Evolutionary conservation across 306 rosid species (phyloP).

Genomic region (Quercus wislizeni): DNA sequence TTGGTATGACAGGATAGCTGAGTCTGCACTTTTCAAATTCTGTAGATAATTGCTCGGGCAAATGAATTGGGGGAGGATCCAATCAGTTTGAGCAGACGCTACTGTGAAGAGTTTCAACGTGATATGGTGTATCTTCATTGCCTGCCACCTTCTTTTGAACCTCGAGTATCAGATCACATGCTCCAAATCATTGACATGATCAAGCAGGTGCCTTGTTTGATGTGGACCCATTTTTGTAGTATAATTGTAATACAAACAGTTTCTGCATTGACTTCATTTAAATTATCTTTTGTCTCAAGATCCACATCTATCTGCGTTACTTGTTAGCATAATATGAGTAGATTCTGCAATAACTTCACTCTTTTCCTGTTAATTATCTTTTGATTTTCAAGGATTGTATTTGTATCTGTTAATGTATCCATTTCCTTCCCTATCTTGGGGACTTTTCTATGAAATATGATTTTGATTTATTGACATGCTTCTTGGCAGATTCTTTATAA

Average conservation of each 20-base stretch:
- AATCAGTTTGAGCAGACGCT: slow-evolving; percentile 69
- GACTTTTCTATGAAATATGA: neutral
- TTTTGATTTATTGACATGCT: slow-evolving; percentile 31
- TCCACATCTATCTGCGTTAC: neutral
- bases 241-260: neutral
- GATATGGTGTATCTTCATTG: slow-evolving; percentile 81
- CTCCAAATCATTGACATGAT: slow-evolving; percentile 85
- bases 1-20: slow-evolving; percentile 91
- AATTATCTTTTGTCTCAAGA: neutral
- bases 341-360: neutral
- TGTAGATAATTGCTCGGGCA: slow-evolving; percentile 94
- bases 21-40: slow-evolving; percentile 90
- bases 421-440: neutral
- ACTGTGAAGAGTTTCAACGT: slow-evolving; percentile 68
- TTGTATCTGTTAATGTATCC: neutral
- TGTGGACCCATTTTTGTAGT: neutral
- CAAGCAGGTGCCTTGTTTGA: slow-evolving; percentile 55
- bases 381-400: slow-evolving; percentile 15
- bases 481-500: slow-evolving; percentile 78
- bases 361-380: neutral
- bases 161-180: slow-evolving; percentile 92
- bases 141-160: slow-evolving; percentile 82
- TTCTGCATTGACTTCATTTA: neutral
- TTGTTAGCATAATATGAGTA: neutral
- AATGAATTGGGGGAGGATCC: slow-evolving; percentile 91